These are phyloP conservation scores for Rickenella mellea DNA, from an alignment of 768 basidiomycete genomes.

Conservation along the genomic window DNA sequence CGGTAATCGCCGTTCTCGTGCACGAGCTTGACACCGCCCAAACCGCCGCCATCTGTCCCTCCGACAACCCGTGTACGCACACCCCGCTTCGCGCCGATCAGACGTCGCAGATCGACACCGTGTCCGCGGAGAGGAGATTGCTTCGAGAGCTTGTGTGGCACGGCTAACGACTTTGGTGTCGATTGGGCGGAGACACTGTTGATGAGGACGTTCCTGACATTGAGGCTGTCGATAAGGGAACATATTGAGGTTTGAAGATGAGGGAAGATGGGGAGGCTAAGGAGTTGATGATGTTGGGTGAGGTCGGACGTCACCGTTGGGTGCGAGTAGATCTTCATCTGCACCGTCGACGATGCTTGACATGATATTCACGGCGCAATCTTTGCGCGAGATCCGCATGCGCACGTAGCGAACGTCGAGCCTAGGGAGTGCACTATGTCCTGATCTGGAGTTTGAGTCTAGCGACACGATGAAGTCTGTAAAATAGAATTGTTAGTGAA, in stretches of 20 bases:
- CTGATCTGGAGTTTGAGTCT: conserved; percentile 57
- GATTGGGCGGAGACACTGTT: conserved; percentile 10
- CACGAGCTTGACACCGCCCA: conserved; percentile 55
- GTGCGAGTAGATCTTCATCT: conserved; percentile 9
- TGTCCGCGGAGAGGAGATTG: neutral
- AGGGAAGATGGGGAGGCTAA: neutral
- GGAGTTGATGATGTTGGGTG: neutral
- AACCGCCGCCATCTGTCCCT: conserved; percentile 48
- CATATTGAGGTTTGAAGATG: neutral
- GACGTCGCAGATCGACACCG: conserved; percentile 46
- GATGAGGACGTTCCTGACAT: conserved; percentile 11
- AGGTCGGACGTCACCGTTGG: neutral
- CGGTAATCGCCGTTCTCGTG: conserved; percentile 1
- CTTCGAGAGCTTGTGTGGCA: conserved; percentile 3
- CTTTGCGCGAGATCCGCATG: conserved; percentile 55
- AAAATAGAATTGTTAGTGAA: neutral
- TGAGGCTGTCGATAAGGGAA: conserved; percentile 5
- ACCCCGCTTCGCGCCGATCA: conserved; percentile 50
- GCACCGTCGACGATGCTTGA: conserved; percentile 47
- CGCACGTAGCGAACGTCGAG: conserved; percentile 67
- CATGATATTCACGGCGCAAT: conserved; percentile 60
- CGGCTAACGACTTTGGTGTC: conserved; percentile 16
- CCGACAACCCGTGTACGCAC: conserved; percentile 37
- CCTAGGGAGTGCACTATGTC: conserved; percentile 61
- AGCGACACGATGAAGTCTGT: conserved; percentile 36